Evolutionary conservation across 768 basidiomycete genomes (phyloP).

Genomic region (Leucocoprinus sp.): DNA sequence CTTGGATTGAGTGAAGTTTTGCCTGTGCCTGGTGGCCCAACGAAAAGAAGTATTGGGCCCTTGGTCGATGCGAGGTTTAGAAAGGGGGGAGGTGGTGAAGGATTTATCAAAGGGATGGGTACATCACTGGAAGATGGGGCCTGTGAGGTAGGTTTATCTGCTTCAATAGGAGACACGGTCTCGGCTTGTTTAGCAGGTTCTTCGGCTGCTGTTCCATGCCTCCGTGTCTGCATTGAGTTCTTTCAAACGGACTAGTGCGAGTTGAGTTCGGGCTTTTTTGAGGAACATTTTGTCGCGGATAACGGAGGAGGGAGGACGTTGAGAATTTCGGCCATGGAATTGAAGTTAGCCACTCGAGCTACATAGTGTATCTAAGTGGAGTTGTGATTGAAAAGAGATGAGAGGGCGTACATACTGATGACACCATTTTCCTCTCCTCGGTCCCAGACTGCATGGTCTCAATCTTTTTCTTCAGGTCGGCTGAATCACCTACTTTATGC

Average conservation of each 20-base stretch:
- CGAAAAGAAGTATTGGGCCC: slow-evolving; percentile 38
- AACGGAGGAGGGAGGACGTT: slow-evolving; percentile 22
- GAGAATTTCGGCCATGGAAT: slow-evolving; percentile 88
- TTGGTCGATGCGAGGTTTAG: slow-evolving; percentile 27
- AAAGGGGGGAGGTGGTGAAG: background rate
- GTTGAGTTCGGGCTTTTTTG: slow-evolving; percentile 60
- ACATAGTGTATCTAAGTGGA: background rate
- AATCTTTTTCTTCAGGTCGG: too few species aligned
- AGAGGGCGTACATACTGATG: too few species aligned
- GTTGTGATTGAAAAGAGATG: too few species aligned
- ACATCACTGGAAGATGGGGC: slow-evolving; percentile 22
- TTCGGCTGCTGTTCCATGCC: slow-evolving; percentile 16
- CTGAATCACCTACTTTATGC: too few species aligned
- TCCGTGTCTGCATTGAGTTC: slow-evolving; percentile 36
- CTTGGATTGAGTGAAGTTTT: slow-evolving; percentile 90
- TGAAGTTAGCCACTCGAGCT: slow-evolving; percentile 84
- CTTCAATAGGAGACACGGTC: slow-evolving; percentile 12
- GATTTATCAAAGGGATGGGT: slow-evolving; percentile 10
- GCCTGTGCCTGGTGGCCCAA: slow-evolving; percentile 86
- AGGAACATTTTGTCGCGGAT: slow-evolving; percentile 57
- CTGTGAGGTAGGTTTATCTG: slow-evolving; percentile 15
- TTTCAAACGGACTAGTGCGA: slow-evolving; percentile 75
- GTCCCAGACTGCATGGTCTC: too few species aligned
- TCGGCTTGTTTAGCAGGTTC: slow-evolving; percentile 17
- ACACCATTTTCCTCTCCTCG: too few species aligned